Evolutionary conservation across 75 land plant genomes (phyloP), one percentile per base, ranked within the genome.

Genomic region (Gnetum montanum): DNA sequence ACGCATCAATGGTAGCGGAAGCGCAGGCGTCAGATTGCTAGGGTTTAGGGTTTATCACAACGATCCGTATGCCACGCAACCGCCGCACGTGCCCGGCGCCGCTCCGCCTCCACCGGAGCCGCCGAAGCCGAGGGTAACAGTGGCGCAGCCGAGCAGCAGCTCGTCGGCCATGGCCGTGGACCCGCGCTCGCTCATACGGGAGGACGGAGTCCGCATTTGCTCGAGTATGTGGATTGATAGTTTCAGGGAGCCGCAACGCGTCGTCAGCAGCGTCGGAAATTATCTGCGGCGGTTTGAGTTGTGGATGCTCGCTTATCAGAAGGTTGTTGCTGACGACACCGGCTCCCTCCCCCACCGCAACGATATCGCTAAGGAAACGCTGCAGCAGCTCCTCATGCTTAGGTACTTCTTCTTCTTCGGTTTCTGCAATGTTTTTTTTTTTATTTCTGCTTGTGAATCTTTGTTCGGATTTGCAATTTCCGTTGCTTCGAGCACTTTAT

Each of bases 251-350:
- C 75, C 73, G 4, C 71, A 82, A 26, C 60, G 45, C 18, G 66
- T 70, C 23, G 62, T 74, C 16, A 46, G 65, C 38, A 70, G 65
- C 58, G 61, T 88, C 43, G 30, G 67, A 27, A 7, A 58, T 13
- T 63, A 66, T 54, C 71, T 84, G 37, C 36, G 52, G 30, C 58
- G 71, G 40, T 58, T 70, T 30, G 94, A 88, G 62, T 60, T 88
- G 24, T 88, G 94, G 94, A 43, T 80, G 4, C 35, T 77, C 30
- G 85, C 94, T 12, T 88, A 84, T 54, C 94, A 88, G 72, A 84
- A 84, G 63, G 82, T 72, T 5, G 68, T 64, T 54, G 71, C 76
- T 3, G 90, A 87, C 48, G 83, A 80, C 6, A 70, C 49, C 25
- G 92, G 92, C 11, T 37, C 83, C 0, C 77, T 80, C 33, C 12